These are phyloP conservation scores for Fraxinus sp. DNA, from an alignment of 305 asterid genomes.

Conservation along the genomic window DNA sequence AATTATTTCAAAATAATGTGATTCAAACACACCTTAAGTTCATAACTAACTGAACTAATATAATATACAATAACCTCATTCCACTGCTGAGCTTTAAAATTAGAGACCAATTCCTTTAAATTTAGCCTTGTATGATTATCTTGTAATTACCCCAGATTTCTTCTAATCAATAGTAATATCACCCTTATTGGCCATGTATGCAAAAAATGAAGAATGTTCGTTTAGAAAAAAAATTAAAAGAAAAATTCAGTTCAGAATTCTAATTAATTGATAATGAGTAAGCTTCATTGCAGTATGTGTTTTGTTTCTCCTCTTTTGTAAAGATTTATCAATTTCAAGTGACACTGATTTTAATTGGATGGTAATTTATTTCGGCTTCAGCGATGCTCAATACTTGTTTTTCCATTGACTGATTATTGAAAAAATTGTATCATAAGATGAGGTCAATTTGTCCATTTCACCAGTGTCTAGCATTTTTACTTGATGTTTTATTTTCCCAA, in stretches of 20 bases:
- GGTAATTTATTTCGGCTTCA: not conserved
- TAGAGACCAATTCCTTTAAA: constrained; percentile 1
- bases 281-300: not conserved
- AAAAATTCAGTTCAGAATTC: not conserved
- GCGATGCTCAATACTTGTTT: not conserved
- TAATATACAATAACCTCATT: not conserved
- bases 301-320: not conserved
- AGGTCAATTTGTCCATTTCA: not conserved
- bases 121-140: not conserved
- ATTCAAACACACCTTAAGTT: not conserved
- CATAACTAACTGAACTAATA: not conserved
- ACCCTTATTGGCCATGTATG: not conserved
- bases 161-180: not conserved
- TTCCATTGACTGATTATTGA: not conserved
- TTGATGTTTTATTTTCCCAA: not conserved
- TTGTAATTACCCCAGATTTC: not conserved
- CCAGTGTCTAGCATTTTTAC: not conserved
- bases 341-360: not conserved
- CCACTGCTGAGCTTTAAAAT: not conserved
- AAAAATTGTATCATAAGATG: not conserved
- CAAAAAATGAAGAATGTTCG: not conserved
- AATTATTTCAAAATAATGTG: no score
- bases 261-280: not conserved
- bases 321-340: not conserved
- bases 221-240: not conserved